Evolutionary conservation across 495 filamentous ascomycete species (phyloP).

Genomic region (Daldinia decipiens): DNA sequence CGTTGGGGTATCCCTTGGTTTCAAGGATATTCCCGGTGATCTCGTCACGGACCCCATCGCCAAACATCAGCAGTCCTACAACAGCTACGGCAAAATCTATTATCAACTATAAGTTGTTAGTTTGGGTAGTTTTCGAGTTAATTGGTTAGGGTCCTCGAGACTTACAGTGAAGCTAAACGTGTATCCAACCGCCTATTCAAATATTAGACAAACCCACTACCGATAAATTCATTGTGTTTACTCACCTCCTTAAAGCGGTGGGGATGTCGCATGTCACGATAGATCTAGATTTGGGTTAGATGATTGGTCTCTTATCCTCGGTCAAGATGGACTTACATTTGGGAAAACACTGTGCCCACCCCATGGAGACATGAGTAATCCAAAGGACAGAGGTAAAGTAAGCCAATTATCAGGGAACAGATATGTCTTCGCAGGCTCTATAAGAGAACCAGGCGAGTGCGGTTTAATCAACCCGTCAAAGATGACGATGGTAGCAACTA

Average conservation of each 20-base stretch:
- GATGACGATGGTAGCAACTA: conserved; percentile 82
- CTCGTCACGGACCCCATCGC: conserved; percentile 83
- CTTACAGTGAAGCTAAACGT: conserved; percentile 92
- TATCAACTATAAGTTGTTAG: conserved; percentile 64
- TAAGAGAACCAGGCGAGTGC: conserved; percentile 81
- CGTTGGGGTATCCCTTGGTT: conserved; percentile 77
- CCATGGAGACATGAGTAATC: conserved; percentile 97
- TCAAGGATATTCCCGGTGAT: conserved; percentile 88
- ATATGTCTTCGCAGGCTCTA: conserved; percentile 81
- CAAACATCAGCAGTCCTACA: conserved; percentile 92
- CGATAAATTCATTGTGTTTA: not conserved
- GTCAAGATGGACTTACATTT: conserved; percentile 59
- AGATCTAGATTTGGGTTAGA: conserved; percentile 67
- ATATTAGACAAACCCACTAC: conserved; percentile 1
- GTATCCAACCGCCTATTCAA: conserved; percentile 70
- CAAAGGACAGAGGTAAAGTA: conserved; percentile 90
- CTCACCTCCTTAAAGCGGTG: conserved; percentile 71
- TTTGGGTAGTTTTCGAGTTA: conserved; percentile 24
- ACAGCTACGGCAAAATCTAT: conserved; percentile 84
- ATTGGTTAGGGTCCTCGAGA: not conserved
- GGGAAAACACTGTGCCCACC: conserved; percentile 96
- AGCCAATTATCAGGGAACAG: conserved; percentile 87
- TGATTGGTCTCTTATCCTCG: not conserved
- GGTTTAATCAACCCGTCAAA: conserved; percentile 88
- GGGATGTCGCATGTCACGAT: conserved; percentile 96